Evolutionary conservation across 169 alveolate genomes (phyloP).

Genomic region (Eimeria praecox): DNA sequence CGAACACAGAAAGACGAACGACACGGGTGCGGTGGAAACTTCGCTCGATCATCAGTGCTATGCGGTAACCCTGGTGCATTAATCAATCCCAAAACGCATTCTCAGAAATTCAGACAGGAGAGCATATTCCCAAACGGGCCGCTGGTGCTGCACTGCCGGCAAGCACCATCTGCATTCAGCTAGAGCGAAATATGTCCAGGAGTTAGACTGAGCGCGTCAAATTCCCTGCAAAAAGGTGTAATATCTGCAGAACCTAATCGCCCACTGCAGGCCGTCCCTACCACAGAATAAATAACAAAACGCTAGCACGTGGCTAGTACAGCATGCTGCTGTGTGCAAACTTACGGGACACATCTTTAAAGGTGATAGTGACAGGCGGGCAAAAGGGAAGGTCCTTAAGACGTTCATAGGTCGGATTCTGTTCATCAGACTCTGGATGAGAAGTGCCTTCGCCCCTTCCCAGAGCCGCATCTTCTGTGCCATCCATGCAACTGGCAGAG

Average conservation of each 20-base stretch:
- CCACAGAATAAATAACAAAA: not conserved
- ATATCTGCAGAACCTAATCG: not conserved
- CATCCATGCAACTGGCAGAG: slow-evolving; percentile 18
- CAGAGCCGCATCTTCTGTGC: slow-evolving; percentile 1
- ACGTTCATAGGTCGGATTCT: slow-evolving; percentile 37
- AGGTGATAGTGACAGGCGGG: slow-evolving; percentile 34
- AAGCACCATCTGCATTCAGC: not conserved
- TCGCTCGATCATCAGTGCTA: not conserved
- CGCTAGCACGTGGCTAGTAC: not conserved
- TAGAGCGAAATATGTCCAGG: not conserved
- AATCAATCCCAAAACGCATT: not conserved
- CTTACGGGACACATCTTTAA: slow-evolving; percentile 54
- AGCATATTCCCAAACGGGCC: not conserved
- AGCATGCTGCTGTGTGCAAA: not conserved
- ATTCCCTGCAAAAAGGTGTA: not conserved
- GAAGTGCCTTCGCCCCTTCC: not conserved
- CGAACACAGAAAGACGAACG: not conserved
- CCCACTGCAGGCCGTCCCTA: not conserved
- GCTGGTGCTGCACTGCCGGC: not conserved
- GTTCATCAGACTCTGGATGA: slow-evolving; percentile 26
- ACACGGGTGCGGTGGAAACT: not conserved
- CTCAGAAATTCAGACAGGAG: not conserved
- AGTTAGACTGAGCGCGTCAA: not conserved
- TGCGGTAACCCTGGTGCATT: not conserved
- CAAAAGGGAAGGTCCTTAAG: slow-evolving; percentile 36